Evolutionary conservation across 768 basidiomycete genomes (phyloP), one percentile per base, ranked within the genome.

Genomic region (Baorangia bicolor): DNA sequence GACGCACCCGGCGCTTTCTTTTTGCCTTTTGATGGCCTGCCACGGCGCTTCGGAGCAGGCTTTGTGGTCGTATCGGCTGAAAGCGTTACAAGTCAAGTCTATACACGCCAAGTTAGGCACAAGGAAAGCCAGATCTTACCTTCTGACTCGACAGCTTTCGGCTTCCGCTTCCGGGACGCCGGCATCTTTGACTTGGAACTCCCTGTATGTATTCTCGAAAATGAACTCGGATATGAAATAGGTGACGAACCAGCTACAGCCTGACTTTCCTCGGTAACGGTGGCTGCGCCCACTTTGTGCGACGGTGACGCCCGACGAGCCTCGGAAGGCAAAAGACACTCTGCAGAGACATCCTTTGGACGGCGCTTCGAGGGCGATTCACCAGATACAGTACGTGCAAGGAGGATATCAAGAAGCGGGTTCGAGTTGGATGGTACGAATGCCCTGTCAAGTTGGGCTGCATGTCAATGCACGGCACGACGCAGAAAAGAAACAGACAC

Each of bases 361-460:
- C 35, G 39, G 0, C 51, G n/a, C 52, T 76, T 78, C 45, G 67
- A 65, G 2, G 82, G 81, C 1, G 79, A 80, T 54, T 79, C 78
- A 11, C 76, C 76, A 51, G 74, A 75, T 0, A 80, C 74, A 9
- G 77, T 77, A 16, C 78, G 75, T 7, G 81, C 75, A 7, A 86
- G 74, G 3, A 86, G 74, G 25, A 85, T 78, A 40, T 84, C 79
- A 2, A 77, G 65, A 0, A 86, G 77, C 1, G 72, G 72, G 60
- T 80, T 86, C 46, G 74, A 69, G 16, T 71, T 73, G 1, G 81
- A 70, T 0, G 85, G 83, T 23, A 81, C 74, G 63, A 84, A 86
- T 23, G 78, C 80, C 0, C 84, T 85, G 39, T 33, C 18, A 25
- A 27, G n/a, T 21, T 25, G 6, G 21, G 21, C 12, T 14, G 27